Evolutionary conservation across 2,329 filamentous ascomycete species (phyloP), one percentile per base, ranked within the genome.

Genomic region (Cordyceps militaris): DNA sequence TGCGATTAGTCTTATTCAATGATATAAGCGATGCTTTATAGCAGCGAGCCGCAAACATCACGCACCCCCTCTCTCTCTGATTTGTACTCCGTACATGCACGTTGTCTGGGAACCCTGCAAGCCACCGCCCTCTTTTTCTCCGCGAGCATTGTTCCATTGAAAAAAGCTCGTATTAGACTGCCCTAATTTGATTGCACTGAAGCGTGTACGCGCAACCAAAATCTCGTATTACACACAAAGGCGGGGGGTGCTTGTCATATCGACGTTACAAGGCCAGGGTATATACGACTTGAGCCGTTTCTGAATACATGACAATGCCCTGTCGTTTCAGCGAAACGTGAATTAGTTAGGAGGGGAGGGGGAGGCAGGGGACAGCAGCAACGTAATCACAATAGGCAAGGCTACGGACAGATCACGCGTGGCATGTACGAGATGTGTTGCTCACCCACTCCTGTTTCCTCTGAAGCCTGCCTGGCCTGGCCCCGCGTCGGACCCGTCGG

Each of bases 161-260:
- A 24, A 34, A 8, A 38, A 40, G 23, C 50, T 53, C 50, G 50
- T 53, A 53, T 53, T 43, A 53, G 19, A 14, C 21, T 36, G 7
- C 7, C 13, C 34, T 9, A 6, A 9, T 32, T 32, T 32, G 28
- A 32, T 32, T 36, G 34, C 34, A 10, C 14, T 38, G 13, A 21
- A 14, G 34, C 19, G 47, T 38, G 23, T 38, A 40, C 48, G 23
- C 48, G 48, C 23, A 40, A 28, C 14, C 48, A 38, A 26, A 28
- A 51, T 48, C 53, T 56, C 53, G 53, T 56, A 56, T 56, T 38
- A 38, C 42, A 14, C 14, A 5, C 5, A 21, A 56, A 48, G 34
- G 34, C 34, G 53, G 32, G 40, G 46, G 46, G 28, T 30, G 9
- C 28, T 46, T n/a, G n/a, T n/a, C n/a, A n/a, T n/a, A n/a, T n/a